phyloP scores from a whole-genome alignment of 306 rosid species.

The Sesbania bispinosa region DNA sequence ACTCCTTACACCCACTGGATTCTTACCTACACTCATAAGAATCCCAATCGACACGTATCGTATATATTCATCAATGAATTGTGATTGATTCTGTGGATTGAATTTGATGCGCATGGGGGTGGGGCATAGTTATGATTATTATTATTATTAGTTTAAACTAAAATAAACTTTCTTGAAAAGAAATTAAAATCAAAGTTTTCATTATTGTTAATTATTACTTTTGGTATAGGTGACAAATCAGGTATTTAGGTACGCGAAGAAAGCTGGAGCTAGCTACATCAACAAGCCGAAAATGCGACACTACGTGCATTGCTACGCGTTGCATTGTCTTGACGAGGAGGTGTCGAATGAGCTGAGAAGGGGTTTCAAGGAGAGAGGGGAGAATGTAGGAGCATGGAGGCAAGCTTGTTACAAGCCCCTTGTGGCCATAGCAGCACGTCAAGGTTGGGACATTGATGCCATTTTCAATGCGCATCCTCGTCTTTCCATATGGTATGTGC shows the following conservation, averaged over 20 bases:
- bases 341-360: slow-evolving; percentile 67
- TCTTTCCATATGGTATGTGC: slow-evolving; percentile 89
- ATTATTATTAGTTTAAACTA: no score
- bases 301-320: slow-evolving; percentile 91
- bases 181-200: no score
- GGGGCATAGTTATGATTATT: no score
- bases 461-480: slow-evolving; percentile 80
- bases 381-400: slow-evolving; percentile 90
- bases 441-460: slow-evolving; percentile 94
- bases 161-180: no score
- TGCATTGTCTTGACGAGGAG: slow-evolving; percentile 81
- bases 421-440: slow-evolving; percentile 69
- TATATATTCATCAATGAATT: no score
- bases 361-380: slow-evolving; percentile 71
- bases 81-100: no score
- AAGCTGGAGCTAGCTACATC: slow-evolving; percentile 88
- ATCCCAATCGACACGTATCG: no score
- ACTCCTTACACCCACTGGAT: slow-evolving; percentile 18
- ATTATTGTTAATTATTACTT: no score
- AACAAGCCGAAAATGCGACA: slow-evolving; percentile 99
- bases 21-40: neutral
- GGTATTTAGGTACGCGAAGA: slow-evolving; percentile 83
- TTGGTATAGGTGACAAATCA: slow-evolving; percentile 88
- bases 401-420: slow-evolving; percentile 83
- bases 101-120: no score